Percentiles rank a stretch among this genome's conserved stretches.
Evolutionary conservation across 768 basidiomycete species (phyloP).

Genomic region (Auriculariales sp.): DNA sequence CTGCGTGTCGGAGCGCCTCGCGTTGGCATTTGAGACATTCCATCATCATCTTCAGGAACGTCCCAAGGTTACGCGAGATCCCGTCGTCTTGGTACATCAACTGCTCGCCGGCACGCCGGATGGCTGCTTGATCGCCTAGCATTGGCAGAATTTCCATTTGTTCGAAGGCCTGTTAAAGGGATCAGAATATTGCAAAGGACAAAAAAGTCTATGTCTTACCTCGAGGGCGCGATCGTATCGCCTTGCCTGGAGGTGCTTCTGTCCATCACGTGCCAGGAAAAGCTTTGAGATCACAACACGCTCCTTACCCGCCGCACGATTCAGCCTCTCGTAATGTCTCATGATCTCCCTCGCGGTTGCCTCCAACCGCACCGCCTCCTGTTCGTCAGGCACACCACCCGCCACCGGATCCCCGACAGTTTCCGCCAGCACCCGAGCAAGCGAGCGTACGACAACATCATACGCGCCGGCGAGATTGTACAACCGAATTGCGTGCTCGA

Average conservation of each 20-base stretch:
- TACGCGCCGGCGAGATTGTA: conserved; percentile 93
- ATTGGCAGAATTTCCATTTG: conserved; percentile 78
- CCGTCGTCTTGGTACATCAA: conserved; percentile 77
- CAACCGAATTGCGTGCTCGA: conserved; percentile 84
- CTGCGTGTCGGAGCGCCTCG: conserved; percentile 55
- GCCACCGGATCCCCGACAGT: conserved; percentile 50
- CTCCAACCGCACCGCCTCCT: conserved; percentile 55
- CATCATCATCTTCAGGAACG: conserved; percentile 84
- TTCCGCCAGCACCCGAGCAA: conserved; percentile 77
- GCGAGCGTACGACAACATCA: conserved; percentile 70
- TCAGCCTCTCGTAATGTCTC: conserved; percentile 66
- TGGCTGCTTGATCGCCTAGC: conserved; percentile 69
- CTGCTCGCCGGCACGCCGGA: conserved; percentile 75
- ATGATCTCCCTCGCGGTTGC: conserved; percentile 66
- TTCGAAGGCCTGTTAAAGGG: conserved; percentile 60
- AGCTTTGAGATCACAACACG: conserved; percentile 61
- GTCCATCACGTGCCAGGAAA: conserved; percentile 67
- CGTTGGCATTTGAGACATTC: conserved; percentile 76
- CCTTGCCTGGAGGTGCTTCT: conserved; percentile 58
- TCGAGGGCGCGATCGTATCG: conserved; percentile 67
- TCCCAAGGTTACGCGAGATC: conserved; percentile 78
- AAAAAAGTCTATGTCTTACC: conserved; percentile 41
- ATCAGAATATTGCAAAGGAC: conserved; percentile 1
- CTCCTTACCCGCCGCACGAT: conserved; percentile 54
- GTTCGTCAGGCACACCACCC: conserved; percentile 24